phyloP scores from a whole-genome alignment of 352 stramenopile species.

The Phytophthora pseudosyringae region DNA sequence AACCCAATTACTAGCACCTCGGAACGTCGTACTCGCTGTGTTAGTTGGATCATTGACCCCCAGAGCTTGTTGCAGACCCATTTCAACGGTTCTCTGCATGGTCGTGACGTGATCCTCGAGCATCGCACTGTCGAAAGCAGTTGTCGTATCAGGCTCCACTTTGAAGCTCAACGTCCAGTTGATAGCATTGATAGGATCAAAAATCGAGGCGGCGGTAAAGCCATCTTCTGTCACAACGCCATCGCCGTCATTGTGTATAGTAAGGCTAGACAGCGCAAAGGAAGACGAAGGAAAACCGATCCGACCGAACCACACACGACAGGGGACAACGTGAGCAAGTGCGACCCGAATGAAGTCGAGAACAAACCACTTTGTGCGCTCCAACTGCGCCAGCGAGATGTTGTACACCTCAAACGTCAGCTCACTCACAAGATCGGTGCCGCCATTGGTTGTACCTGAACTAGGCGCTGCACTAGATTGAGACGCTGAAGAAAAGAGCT shows the following conservation, averaged over 20 bases:
- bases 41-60: background rate
- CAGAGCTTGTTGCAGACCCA: slow-evolving; percentile 6
- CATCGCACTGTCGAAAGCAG: background rate
- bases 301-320: slow-evolving; percentile 11
- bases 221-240: background rate
- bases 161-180: slow-evolving; percentile 24
- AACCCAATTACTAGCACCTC: slow-evolving; percentile 9
- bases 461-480: background rate
- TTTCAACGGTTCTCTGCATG: slow-evolving; percentile 2
- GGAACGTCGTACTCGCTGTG: slow-evolving; percentile 5
- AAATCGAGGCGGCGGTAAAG: slow-evolving; percentile 8
- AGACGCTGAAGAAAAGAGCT: slow-evolving; percentile 4
- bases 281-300: slow-evolving; percentile 14
- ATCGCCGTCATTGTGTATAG: slow-evolving; percentile 13
- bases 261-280: background rate
- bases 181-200: slow-evolving; percentile 23
- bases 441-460: background rate
- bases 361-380: slow-evolving; percentile 26
- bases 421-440: background rate
- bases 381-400: slow-evolving; percentile 18
- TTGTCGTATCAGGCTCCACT: slow-evolving; percentile 7
- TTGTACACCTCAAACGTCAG: slow-evolving; percentile 18
- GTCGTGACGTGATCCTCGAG: slow-evolving; percentile 8
- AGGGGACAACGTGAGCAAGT: background rate
- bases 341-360: slow-evolving; percentile 15